Evolutionary conservation across 2,329 filamentous ascomycete species (phyloP).

Genomic region (Diaporthe sp.): DNA sequence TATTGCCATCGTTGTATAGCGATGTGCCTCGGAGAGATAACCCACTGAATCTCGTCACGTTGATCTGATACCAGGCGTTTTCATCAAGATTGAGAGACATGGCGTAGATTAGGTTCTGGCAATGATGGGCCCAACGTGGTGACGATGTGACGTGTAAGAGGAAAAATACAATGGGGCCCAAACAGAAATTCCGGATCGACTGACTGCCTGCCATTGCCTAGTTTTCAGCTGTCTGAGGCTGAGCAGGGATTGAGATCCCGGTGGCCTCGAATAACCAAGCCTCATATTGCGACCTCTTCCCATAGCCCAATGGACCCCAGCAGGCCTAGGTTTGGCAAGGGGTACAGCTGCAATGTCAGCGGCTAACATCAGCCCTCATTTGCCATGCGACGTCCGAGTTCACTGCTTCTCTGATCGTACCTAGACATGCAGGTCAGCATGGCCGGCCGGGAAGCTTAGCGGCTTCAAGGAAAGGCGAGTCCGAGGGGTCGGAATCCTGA

Average conservation of each 20-base stretch:
- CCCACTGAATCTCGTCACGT: not conserved
- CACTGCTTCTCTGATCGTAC: not conserved
- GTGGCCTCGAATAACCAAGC: not conserved
- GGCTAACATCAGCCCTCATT: not conserved
- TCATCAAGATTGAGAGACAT: conserved; percentile 34
- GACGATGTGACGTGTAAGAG: not conserved
- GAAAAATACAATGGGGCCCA: not conserved
- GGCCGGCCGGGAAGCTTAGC: too few relatives aligned
- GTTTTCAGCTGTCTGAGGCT: conserved; percentile 7
- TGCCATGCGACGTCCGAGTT: not conserved
- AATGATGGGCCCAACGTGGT: not conserved
- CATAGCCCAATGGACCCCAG: not conserved
- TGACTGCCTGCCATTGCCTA: too few relatives aligned
- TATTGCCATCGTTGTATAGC: not conserved
- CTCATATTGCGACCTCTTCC: not conserved
- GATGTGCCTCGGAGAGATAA: conserved; percentile 14
- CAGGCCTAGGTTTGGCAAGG: not conserved
- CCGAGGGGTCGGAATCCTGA: too few relatives aligned
- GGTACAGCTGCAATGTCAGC: not conserved
- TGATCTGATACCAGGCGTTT: conserved; percentile 33
- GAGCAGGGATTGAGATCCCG: not conserved
- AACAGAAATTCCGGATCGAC: not conserved
- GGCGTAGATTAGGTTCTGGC: not conserved
- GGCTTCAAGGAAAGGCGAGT: too few relatives aligned
- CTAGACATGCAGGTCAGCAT: too few relatives aligned